Base-by-base conservation (phyloP, 345 rosid species). In the Camelina sativa region DNA sequence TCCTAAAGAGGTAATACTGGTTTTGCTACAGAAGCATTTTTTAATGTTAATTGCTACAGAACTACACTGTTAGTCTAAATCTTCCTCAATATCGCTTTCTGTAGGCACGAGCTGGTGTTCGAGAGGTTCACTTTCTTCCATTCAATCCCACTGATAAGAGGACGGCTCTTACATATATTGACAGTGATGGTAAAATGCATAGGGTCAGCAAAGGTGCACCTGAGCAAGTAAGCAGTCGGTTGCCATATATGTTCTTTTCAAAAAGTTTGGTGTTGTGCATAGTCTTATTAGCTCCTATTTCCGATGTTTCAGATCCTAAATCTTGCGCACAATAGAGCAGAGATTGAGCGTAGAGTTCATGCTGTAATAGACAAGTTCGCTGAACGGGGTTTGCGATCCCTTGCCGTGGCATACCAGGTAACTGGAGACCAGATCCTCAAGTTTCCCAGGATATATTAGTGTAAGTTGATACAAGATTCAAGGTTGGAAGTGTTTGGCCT, bases 151-250 rank as follows among this genome's bases (percentile, higher is more conserved):
- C 99, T 40, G 99, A 95, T 74, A 95, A 92, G 88, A 86, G 99
- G 56, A 95, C 97, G 7, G 99, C 99, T 48, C 82, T 95, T 71
- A 95, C 98, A 16, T 95, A 92, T 62, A 75, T 85, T 68, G 98
- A 90, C 62, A 30, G 70, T 80, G 84, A 83, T 20, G 96, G 91
- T 75, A 92, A 83, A 88, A 90, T 90, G 99, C 97, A 88, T 62
- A 87, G 98, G 83, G 98, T 94, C 69, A 94, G 97, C 84, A 94
- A 94, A 86, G 99, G 99, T 66, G 99, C 99, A 60, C 99, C 99
- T 0, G 99, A 95, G 81, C 99, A 95, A 96, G 99, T 92, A 82
- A 71, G 41, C 34, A 69, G 8, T 40, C 3, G 1, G 12, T 71
- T 65, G 19, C 41, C 56, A 28, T 56, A 10, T 40, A 40, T 40